phyloP scores from a whole-genome alignment of 768 basidiomycete genomes.

The Gloeostereum incarnatum region DNA sequence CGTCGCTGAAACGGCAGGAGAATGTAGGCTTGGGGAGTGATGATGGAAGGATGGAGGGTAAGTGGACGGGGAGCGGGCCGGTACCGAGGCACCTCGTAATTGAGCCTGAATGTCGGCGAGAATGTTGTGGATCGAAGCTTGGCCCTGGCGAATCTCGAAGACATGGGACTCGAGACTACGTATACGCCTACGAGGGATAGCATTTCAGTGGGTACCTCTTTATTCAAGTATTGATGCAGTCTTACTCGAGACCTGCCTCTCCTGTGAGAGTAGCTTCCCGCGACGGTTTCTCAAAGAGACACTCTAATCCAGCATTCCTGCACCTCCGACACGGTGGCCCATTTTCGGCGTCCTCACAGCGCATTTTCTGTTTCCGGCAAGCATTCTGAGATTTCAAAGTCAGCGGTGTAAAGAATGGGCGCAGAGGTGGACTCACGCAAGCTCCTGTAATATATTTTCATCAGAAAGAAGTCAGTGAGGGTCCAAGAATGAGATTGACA shows the following conservation, averaged over 20 bases:
- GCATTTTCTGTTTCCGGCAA: constrained; percentile 95
- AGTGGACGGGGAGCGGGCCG: constrained; percentile 55
- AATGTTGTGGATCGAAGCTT: constrained; percentile 68
- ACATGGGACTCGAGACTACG: constrained; percentile 84
- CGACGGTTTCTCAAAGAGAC: constrained; percentile 91
- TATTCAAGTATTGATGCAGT: constrained; percentile 5
- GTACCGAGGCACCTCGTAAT: constrained; percentile 47
- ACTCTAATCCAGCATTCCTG: constrained; percentile 81
- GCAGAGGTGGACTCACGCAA: constrained; percentile 45
- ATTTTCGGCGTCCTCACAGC: constrained; percentile 93
- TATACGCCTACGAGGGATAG: constrained; percentile 57
- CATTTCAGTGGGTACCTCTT: background rate
- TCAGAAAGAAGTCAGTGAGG: constrained; percentile 8
- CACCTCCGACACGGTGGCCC: constrained; percentile 96
- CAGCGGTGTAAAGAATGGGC: constrained; percentile 11
- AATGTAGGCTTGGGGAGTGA: constrained; percentile 60
- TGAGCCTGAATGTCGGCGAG: constrained; percentile 75
- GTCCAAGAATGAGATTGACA: constrained; percentile 16
- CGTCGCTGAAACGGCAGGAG: constrained; percentile 44
- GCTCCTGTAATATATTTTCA: constrained; percentile 59
- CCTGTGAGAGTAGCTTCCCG: constrained; percentile 81
- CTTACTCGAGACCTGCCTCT: constrained; percentile 85
- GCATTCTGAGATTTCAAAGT: constrained; percentile 55
- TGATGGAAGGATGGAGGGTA: constrained; percentile 47
- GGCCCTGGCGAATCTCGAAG: constrained; percentile 67